phyloP scores from a whole-genome alignment of 768 basidiomycete species.

The Boletus tomentosulus region DNA sequence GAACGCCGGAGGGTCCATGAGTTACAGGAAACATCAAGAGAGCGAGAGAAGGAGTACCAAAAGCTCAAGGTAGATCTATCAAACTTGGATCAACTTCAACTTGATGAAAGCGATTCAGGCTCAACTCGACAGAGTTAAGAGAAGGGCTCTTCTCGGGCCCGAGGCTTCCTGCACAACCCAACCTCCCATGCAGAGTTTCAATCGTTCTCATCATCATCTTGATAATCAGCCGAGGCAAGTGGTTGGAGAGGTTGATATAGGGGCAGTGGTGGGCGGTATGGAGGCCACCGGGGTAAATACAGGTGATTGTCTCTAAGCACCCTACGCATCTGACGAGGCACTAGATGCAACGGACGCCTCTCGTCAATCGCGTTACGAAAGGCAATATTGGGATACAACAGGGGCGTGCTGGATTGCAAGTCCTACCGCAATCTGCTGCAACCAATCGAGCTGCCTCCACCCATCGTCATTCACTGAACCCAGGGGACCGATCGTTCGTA shows the following conservation, averaged over 20 bases:
- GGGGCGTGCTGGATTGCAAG: slow-evolving; percentile 29
- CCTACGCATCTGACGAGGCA: slow-evolving; percentile 3
- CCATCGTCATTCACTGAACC: slow-evolving; percentile 43
- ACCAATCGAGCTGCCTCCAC: slow-evolving; percentile 21
- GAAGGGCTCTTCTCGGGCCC: slow-evolving; percentile 68
- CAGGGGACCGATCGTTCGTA: slow-evolving; percentile 40
- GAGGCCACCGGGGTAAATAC: slow-evolving; percentile 53
- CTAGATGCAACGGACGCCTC: slow-evolving; percentile 69
- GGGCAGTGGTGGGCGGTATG: slow-evolving; percentile 60
- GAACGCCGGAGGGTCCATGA: slow-evolving; percentile 74
- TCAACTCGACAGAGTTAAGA: slow-evolving; percentile 80
- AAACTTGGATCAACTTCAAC: neutral
- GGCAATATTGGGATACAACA: slow-evolving; percentile 31
- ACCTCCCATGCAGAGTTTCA: slow-evolving; percentile 16
- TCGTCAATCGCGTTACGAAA: slow-evolving; percentile 45
- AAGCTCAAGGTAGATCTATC: slow-evolving; percentile 62
- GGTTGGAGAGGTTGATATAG: slow-evolving; percentile 40
- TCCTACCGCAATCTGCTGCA: slow-evolving; percentile 19
- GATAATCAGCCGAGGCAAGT: slow-evolving; percentile 18
- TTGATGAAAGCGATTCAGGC: slow-evolving; percentile 36
- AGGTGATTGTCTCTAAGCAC: neutral
- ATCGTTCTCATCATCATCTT: slow-evolving; percentile 14
- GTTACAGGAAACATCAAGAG: slow-evolving; percentile 66
- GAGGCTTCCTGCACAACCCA: slow-evolving; percentile 13
- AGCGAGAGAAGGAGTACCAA: slow-evolving; percentile 83